Percentiles rank a stretch among this genome's conserved stretches.
Evolutionary conservation across 2,329 filamentous ascomycete species (phyloP).

Genomic region (Nemania diffusa): DNA sequence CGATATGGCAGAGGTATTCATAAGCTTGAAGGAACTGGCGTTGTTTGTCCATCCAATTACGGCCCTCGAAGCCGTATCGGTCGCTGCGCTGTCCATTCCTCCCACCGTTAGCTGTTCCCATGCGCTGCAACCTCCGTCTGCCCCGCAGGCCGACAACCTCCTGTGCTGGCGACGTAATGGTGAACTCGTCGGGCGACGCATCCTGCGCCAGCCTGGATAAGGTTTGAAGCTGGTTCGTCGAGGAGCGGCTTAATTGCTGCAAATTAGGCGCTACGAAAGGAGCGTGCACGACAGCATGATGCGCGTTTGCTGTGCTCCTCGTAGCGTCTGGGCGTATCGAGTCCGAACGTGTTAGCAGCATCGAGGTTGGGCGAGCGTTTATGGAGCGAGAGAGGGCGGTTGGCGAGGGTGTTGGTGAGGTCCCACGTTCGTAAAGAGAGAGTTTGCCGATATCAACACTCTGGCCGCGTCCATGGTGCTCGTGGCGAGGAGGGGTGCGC

Average conservation of each 20-base stretch:
- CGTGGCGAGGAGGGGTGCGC: conserved; percentile 53
- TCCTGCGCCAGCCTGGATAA: conserved; percentile 84
- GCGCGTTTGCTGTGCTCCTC: conserved; percentile 47
- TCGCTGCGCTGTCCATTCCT: conserved; percentile 56
- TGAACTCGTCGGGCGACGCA: conserved; percentile 80
- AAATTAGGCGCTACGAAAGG: conserved; percentile 76
- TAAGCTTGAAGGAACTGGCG: conserved; percentile 96
- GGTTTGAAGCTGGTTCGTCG: conserved; percentile 88
- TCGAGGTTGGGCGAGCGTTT: conserved; percentile 65
- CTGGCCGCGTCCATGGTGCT: conserved; percentile 67
- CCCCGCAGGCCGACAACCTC: conserved; percentile 91
- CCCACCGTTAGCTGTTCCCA: conserved; percentile 62
- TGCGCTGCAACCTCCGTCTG: conserved; percentile 81
- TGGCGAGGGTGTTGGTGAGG: conserved; percentile 54
- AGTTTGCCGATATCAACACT: conserved; percentile 71
- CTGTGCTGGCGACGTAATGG: conserved; percentile 79
- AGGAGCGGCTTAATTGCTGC: conserved; percentile 84
- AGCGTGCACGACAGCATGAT: conserved; percentile 53
- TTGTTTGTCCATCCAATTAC: conserved; percentile 99
- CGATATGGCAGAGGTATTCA: conserved; percentile 98
- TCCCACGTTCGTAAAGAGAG: conserved; percentile 58
- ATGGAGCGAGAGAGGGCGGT: conserved; percentile 39
- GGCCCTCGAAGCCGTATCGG: conserved; percentile 77
- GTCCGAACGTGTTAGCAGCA: conserved; percentile 69
- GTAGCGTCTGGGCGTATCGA: conserved; percentile 55